Percentiles rank a stretch among this genome's conserved stretches.
Evolutionary conservation across 2,329 filamentous ascomycete species (phyloP).

Genomic region (Fusarium citri): DNA sequence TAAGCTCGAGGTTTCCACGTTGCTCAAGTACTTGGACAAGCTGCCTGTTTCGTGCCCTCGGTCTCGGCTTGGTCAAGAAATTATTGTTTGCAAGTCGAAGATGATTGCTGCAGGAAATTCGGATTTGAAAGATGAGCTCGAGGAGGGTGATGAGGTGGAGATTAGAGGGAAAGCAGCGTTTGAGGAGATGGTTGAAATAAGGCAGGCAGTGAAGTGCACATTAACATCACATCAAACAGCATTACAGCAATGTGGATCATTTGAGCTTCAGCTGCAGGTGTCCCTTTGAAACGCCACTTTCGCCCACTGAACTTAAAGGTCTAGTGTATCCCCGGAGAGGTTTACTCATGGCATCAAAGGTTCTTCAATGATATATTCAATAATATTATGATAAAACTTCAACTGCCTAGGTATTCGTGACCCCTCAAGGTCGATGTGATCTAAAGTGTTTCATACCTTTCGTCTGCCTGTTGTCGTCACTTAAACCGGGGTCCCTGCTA

Average conservation of each 20-base stretch:
- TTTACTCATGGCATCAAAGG: background rate
- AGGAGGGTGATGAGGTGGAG: background rate
- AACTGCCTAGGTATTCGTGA: background rate
- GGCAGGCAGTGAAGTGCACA: constrained; percentile 6
- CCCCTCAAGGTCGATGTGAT: constrained; percentile 15
- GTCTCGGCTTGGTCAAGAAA: background rate
- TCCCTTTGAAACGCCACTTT: constrained; percentile 16
- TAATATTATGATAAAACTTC: background rate
- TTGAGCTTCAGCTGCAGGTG: constrained; percentile 22
- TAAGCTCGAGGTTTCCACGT: constrained; percentile 14
- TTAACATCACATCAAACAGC: constrained; percentile 14
- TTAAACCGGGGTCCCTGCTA: constrained; percentile 40
- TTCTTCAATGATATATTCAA: background rate
- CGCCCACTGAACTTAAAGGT: constrained; percentile 3
- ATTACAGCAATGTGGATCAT: constrained; percentile 17
- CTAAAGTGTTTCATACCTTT: constrained; percentile 36
- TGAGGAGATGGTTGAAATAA: constrained; percentile 9
- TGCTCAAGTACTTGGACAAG: constrained; percentile 25
- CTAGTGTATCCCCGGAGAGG: background rate
- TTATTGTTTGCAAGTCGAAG: background rate
- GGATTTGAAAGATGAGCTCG: background rate
- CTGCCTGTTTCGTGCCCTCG: background rate
- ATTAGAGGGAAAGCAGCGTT: background rate
- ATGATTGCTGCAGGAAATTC: background rate
- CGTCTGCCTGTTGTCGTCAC: constrained; percentile 33